phyloP scores from a whole-genome alignment of 306 rosid genomes.

The Ormosia semicastrata region DNA sequence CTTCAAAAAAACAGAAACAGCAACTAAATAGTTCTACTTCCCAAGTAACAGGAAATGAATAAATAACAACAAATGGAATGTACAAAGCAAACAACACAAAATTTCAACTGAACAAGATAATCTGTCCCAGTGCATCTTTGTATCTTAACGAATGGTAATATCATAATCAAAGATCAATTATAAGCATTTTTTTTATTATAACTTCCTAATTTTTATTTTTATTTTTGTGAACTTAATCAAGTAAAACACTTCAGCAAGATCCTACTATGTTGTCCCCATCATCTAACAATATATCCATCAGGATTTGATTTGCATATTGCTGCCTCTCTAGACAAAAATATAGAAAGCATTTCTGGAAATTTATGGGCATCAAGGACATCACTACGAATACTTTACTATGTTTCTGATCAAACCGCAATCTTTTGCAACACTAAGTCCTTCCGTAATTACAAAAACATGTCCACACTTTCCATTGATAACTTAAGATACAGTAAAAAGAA shows the following conservation, averaged over 20 bases:
- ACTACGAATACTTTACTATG: neutral
- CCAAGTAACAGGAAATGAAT: neutral
- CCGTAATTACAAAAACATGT: neutral
- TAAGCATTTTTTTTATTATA: neutral
- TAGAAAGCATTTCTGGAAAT: neutral
- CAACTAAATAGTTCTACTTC: neutral
- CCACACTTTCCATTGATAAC: neutral
- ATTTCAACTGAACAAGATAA: conserved; percentile 8
- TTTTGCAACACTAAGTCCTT: conserved; percentile 1
- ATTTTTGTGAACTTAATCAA: conserved; percentile 7
- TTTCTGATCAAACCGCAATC: conserved; percentile 13
- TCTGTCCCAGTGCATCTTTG: neutral
- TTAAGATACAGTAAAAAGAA: neutral
- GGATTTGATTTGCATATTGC: conserved; percentile 7
- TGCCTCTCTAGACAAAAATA: neutral
- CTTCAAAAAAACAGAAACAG: neutral
- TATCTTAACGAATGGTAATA: neutral
- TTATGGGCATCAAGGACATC: neutral
- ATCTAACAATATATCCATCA: neutral
- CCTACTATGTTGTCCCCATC: neutral
- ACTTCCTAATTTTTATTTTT: neutral
- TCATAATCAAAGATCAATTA: neutral
- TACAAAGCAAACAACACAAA: neutral
- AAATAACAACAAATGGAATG: neutral
- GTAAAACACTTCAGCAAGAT: conserved; percentile 1